Evolutionary conservation across 495 filamentous ascomycete species (phyloP).

Genomic region (Penicillium herquei): DNA sequence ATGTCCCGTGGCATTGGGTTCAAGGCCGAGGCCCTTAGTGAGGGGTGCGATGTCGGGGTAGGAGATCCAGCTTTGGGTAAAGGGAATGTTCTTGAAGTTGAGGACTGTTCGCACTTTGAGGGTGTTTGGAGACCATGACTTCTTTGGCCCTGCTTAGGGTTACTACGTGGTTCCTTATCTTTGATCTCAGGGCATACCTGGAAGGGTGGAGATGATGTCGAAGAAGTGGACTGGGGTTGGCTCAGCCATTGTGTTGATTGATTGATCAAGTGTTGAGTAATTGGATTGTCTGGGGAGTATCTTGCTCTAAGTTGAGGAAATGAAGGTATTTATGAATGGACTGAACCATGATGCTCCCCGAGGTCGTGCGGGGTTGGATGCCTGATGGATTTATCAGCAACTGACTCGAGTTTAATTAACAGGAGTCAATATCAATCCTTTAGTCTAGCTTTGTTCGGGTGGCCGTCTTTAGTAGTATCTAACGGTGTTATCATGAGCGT

Average conservation of each 20-base stretch:
- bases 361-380: not conserved
- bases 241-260: slow-evolving; percentile 23
- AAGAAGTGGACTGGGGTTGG: slow-evolving; percentile 38
- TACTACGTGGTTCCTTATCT: slow-evolving; percentile 5
- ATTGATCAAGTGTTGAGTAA: not conserved
- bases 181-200: slow-evolving; percentile 20
- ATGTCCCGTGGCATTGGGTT: slow-evolving; percentile 17
- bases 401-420: no score
- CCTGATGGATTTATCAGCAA: not conserved
- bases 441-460: no score
- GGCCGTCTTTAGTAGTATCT: no score
- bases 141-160: slow-evolving; percentile 21
- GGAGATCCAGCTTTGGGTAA: slow-evolving; percentile 42
- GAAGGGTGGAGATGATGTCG: slow-evolving; percentile 34
- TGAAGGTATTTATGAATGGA: no score
- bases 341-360: no score
- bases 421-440: no score
- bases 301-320: no score
- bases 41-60: slow-evolving; percentile 43
- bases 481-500: no score
- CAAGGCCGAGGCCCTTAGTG: slow-evolving; percentile 22
- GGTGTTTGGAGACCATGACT: slow-evolving; percentile 44
- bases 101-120: slow-evolving; percentile 36
- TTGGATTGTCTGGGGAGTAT: no score
- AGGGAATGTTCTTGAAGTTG: slow-evolving; percentile 43